Evolutionary conservation across 441 rosid genomes (phyloP), one percentile per base, ranked within the genome.

Genomic region (Erodium trifolium): DNA sequence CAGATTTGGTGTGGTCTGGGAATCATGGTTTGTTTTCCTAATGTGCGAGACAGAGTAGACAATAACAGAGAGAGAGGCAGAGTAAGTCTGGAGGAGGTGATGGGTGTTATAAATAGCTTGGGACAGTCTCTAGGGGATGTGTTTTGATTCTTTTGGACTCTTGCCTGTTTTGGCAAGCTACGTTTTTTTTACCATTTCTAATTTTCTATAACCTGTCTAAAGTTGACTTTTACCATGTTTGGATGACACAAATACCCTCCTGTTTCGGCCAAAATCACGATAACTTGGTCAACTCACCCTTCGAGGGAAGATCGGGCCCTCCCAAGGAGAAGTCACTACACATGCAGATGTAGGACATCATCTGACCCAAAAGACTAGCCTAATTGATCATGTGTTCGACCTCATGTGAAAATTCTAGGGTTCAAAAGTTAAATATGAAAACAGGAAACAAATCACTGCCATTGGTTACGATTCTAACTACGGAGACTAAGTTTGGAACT

Each of bases 71-170:
- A 78, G 73, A 75, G 70, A 74, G 74, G 83, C 79, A 82, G 86
- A 78, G 74, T 83, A 45, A 78, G 71, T 72, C 80, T 72, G 79
- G 71, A 81, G 39, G 86, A 73, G 69, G 85, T 85, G 83, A 79
- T 82, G 82, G 85, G 85, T 76, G 84, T 67, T 84, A 88, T 90
- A 93, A 90, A 93, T 86, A 82, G 86, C 74, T 80, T 71, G 69
- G 82, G 72, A 76, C 66, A 70, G 76, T 69, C 45, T 39, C 71
- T 71, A 73, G 76, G 77, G 70, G 76, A 3, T 5, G 76, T 69
- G 53, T 80, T 82, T 72, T 70, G 65, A 78, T 71, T 68, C 34
- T 55, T 79, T 67, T 84, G 86, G 85, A 85, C 78, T 57, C 85
- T 83, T 86, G 84, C 77, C 78, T 68, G 68, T 62, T 73, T 80